A percentile compares a stretch with the other conserved stretches of the same genome.
These are phyloP conservation scores for Botrytis elliptica DNA, from an alignment of 2,329 filamentous ascomycete species.

Conservation along the genomic window DNA sequence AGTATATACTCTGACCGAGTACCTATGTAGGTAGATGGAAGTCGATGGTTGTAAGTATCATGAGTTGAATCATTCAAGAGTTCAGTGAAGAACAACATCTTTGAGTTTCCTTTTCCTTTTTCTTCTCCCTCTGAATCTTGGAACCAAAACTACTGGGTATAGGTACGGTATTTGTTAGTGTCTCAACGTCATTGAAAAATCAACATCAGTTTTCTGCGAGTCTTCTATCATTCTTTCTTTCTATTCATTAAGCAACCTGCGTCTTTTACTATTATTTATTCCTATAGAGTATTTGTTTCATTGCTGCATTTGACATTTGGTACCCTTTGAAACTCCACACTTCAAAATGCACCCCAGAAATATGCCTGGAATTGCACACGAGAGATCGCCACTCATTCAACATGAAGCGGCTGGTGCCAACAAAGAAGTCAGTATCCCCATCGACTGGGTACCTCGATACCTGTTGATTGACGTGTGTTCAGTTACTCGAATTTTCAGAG, in stretches of 20 bases:
- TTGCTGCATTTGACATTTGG: neutral
- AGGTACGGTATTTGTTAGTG: neutral
- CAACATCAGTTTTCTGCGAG: neutral
- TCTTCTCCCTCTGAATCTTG: neutral
- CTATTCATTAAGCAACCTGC: neutral
- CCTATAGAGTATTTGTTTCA: neutral
- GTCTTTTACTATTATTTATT: neutral
- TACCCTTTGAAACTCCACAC: neutral
- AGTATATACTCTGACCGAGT: neutral
- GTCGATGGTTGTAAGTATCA: neutral
- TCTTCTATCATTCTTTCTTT: neutral
- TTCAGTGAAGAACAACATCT: too few relatives aligned
- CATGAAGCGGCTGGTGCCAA: slow-evolving; percentile 20
- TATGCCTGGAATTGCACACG: slow-evolving; percentile 10
- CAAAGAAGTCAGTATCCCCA: neutral
- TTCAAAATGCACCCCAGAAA: neutral
- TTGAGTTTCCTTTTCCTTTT: neutral
- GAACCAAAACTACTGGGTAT: neutral
- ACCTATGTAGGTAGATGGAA: neutral
- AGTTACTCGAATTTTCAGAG: slow-evolving; percentile 24
- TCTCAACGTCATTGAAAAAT: slow-evolving; percentile 1
- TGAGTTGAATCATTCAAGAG: too few relatives aligned
- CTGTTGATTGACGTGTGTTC: neutral
- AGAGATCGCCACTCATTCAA: slow-evolving; percentile 28
- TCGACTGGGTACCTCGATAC: neutral